These are phyloP conservation scores for Nannochloropsis salina DNA, from an alignment of 108 stramenopile species.

Conservation along the genomic window DNA sequence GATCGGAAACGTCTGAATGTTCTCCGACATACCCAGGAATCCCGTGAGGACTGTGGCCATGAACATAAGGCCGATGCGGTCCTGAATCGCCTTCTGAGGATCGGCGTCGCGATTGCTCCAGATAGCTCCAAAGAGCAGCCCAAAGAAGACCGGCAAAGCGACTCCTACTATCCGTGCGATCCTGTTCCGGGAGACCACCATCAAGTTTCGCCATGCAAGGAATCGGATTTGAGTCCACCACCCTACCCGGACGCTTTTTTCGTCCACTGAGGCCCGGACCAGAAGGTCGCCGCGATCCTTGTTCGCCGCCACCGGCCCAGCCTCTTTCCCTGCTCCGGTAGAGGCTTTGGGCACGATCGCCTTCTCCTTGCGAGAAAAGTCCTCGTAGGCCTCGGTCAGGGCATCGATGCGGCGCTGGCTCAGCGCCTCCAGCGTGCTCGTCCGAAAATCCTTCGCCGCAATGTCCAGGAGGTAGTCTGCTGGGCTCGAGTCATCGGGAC, in stretches of 20 bases:
- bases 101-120: conserved; percentile 9
- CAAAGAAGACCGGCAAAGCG: neutral
- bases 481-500: conserved; percentile 39
- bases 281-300: neutral
- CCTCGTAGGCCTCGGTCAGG: neutral
- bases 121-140: neutral
- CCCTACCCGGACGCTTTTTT: neutral
- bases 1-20: neutral
- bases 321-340: no score
- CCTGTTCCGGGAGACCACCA: neutral
- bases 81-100: conserved; percentile 1
- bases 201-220: neutral
- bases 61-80: neutral
- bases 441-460: conserved; percentile 35
- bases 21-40: neutral
- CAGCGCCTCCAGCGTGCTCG: neutral
- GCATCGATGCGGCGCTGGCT: neutral
- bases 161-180: neutral
- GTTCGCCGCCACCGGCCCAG: neutral
- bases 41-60: neutral
- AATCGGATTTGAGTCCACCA: neutral
- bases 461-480: conserved; percentile 46
- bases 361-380: neutral
- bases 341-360: neutral
- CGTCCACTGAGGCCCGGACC: neutral